These are phyloP conservation scores for Ceratocystis cacaofunesta DNA, from an alignment of 2,329 filamentous ascomycete species.

Conservation along the genomic window DNA sequence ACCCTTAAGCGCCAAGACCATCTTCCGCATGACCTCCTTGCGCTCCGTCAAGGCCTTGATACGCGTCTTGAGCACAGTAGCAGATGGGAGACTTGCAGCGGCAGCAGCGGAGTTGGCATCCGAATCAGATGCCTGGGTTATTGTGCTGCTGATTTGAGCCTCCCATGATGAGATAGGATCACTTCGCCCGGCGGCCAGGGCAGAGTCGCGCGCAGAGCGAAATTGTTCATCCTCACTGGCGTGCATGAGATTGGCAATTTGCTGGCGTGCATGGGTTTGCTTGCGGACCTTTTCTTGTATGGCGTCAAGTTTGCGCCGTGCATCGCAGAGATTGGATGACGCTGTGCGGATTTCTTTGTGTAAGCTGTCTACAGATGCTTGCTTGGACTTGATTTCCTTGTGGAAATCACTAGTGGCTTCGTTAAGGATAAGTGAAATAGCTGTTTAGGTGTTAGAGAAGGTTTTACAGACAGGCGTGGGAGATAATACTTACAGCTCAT, in stretches of 20 bases:
- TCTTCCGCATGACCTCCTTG: slow-evolving; percentile 50
- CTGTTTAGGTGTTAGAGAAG: slow-evolving; percentile 31
- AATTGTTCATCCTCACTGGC: slow-evolving; percentile 57
- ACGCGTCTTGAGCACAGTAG: slow-evolving; percentile 48
- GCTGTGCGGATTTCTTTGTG: slow-evolving; percentile 69
- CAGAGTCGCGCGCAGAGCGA: slow-evolving; percentile 27
- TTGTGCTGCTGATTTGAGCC: slow-evolving; percentile 35
- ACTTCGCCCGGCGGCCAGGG: slow-evolving; percentile 23
- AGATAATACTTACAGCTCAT: slow-evolving; percentile 50
- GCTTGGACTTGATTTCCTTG: slow-evolving; percentile 66
- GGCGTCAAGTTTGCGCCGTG: slow-evolving; percentile 57
- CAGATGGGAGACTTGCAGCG: slow-evolving; percentile 19
- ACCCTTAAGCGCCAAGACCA: slow-evolving; percentile 57
- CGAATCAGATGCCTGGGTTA: slow-evolving; percentile 27
- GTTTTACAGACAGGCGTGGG: background rate
- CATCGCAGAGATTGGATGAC: slow-evolving; percentile 62
- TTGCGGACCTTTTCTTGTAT: slow-evolving; percentile 50
- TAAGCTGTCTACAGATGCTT: slow-evolving; percentile 66
- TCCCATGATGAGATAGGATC: slow-evolving; percentile 39
- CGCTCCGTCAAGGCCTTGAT: slow-evolving; percentile 56
- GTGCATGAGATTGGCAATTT: slow-evolving; percentile 61
- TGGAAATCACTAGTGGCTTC: slow-evolving; percentile 69
- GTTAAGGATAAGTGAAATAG: slow-evolving; percentile 69
- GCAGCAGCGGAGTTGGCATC: slow-evolving; percentile 26
- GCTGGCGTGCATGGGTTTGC: slow-evolving; percentile 52